Base-by-base conservation (phyloP, 2,329 filamentous ascomycete species). In the Cercospora zeae-maydis region DNA sequence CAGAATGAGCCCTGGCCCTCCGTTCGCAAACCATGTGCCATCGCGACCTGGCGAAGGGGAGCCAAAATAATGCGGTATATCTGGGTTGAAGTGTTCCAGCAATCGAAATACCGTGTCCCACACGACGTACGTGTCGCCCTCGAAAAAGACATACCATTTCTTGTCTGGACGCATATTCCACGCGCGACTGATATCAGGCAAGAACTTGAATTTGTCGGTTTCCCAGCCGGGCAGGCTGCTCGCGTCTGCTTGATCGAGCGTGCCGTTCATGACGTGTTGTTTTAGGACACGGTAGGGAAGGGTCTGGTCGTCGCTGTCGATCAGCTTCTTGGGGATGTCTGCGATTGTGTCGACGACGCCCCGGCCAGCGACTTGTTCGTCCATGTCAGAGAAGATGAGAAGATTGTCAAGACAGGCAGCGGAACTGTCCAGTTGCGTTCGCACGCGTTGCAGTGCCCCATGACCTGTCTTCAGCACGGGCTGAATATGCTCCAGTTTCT, bases 201-300 rank as follows among this genome's bases (percentile, higher is more conserved):
- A 68, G 64, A 84, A 84, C 67, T 84, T 84, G 75, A 79, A 83
- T 66, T 81, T 81, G 74, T 84, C 82, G 19, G 82, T 75, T 31
- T 70, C 74, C 82, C 81, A 83, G 2, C 80, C 82, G 73, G 75
- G 63, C 10, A 65, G 30, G 4, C 36, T 53, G 2, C 52, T 49
- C 11, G 49, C 37, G 14, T 51, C 39, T 6, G 49, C 45, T 5
- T 56, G 21, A 7, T 54, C 37, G 7, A 71, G 62, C 1, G 64
- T 66, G 21, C 66, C 67, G 34, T 68, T 68, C 8, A 36, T 47
- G 2, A 66, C 64, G 5, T 65, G 36, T 27, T 60, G 65, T 31
- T 67, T 66, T 13, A 66, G 21, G 1, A 55, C 57, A n/a, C 62
- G 59, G 51, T 66, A 69, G 3, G 63, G 59, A 1, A 55, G 30